Evolutionary conservation across 2,329 filamentous ascomycete species (phyloP), one percentile per base, ranked within the genome.

Genomic region (Apiospora malaysiana): DNA sequence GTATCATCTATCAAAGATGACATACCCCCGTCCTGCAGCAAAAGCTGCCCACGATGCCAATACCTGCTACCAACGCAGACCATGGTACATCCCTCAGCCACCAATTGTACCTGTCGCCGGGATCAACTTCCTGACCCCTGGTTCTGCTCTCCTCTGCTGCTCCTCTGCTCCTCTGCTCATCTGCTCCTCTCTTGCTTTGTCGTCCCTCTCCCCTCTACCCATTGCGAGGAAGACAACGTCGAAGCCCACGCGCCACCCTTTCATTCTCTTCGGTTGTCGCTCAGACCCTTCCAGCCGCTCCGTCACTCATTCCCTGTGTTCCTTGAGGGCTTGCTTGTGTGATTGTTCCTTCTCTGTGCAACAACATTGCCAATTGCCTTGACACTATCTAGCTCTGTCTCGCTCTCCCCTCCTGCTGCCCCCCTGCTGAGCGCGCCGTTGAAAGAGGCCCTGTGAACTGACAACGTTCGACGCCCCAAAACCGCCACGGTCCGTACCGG

Each of bases 291-390:
- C 56, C 56, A 40, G 32, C 56, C 32, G 56, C 56, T 40, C 32
- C 51, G 51, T 59, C 51, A 16, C 51, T 59, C 51, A 59, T 27
- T 59, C 27, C 37, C 27, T 59, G 51, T 59, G 51, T 59, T 37
- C 51, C 51, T 59, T 59, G 51, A 59, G 18, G 51, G 51, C 51
- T 59, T 37, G 51, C 51, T 37, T 59, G 51, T 59, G 51, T 59
- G 56, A 63, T 63, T 63, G 56, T 63, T 40, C 40, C 56, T 63
- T 40, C 56, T 63, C 56, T 40, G 56, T 63, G 56, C 56, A 63
- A 63, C 56, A 63, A n/a, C 18, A 63, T 63, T n/a, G 32, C 27
- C 56, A 63, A 40, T 63, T 63, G 56, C 56, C 5, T 63, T 63
- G 56, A 40, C 10, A 18, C 56, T 32, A 40, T 40, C 32, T 23